Base-by-base conservation (phyloP, 306 rosid species). In the Lithocarpus polystachyus region DNA sequence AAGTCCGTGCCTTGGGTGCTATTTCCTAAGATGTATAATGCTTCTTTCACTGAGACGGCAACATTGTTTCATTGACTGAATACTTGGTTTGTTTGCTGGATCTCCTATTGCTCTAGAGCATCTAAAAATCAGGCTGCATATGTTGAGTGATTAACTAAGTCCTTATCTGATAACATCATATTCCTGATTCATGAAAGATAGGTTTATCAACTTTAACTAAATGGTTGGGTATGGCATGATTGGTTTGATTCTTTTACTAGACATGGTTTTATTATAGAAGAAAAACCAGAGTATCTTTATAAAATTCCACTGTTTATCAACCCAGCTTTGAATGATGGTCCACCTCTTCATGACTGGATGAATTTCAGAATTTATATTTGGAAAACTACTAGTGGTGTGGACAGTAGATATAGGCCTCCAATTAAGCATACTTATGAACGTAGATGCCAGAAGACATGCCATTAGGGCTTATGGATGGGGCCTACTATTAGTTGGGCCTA, bases 1-100 rank as follows among this genome's bases (percentile, higher is more conserved):
- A 56, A 56, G 71, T 71, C 80, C 68, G n/a, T 28, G 52, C 29
- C 56, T 73, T 80, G 9, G 40, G 74, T 80, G 68, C 74, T 72
- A 15, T 57, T 6, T 48, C 52, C n/a, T 68, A 77, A 68, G 60
- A 80, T 82, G 76, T 73, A 57, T 24, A 19, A 53, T 77, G 71
- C 76, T 68, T 56, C 68, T 77, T 35, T 72, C 31, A 24, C 75
- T 73, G 45, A 43, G 80, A 28, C 60, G 20, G 64, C 71, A 59
- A 13, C 23, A 75, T 73, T 74, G n/a, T 79, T 56, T 71, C 52
- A 22, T 70, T n/a, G 29, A 73, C 18, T 13, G 24, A 3, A 62
- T 57, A 76, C 62, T n/a, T 33, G 51, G 65, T 73, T 78, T 51
- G 60, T 71, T 40, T 71, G 15, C 24, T 45, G 55, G 56, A 4